A percentile compares a stretch with the other conserved stretches of the same genome.
These are phyloP conservation scores for Breviolum minutum DNA, from an alignment of 73 alveolate species.

Conservation along the genomic window DNA sequence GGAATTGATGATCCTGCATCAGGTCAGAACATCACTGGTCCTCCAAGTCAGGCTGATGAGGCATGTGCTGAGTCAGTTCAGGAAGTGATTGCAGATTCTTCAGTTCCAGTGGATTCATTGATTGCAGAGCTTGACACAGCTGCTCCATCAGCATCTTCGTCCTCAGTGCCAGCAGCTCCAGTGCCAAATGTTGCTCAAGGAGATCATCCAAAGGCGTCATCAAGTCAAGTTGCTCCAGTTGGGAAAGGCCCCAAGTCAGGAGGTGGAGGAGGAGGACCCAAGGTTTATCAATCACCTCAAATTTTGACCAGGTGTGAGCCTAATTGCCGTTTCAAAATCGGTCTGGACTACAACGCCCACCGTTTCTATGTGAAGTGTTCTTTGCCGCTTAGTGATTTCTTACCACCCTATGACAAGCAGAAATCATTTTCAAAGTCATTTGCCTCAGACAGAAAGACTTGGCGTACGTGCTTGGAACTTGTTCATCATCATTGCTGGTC, in stretches of 20 bases:
- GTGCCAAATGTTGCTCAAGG: too few species aligned
- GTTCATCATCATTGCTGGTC: background rate
- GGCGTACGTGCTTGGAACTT: background rate
- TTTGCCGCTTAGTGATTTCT: background rate
- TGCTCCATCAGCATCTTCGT: background rate
- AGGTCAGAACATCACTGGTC: too few species aligned
- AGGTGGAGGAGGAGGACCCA: background rate
- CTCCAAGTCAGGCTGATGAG: too few species aligned
- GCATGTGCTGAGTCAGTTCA: too few species aligned
- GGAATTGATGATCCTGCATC: too few species aligned
- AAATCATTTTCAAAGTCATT: background rate
- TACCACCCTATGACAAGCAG: background rate
- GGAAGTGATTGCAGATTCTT: too few species aligned
- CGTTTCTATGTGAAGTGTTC: background rate
- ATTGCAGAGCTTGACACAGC: background rate
- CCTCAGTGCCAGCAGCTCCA: too few species aligned
- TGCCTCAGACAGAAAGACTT: background rate
- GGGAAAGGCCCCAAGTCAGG: background rate
- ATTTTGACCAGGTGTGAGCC: background rate
- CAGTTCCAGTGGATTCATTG: too few species aligned
- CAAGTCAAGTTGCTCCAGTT: too few species aligned
- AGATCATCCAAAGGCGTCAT: too few species aligned
- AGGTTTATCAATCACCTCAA: background rate
- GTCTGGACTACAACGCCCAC: background rate
- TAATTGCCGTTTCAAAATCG: background rate